These are phyloP conservation scores for Conringia planisiliqua DNA, from an alignment of 345 rosid species.

Conservation along the genomic window DNA sequence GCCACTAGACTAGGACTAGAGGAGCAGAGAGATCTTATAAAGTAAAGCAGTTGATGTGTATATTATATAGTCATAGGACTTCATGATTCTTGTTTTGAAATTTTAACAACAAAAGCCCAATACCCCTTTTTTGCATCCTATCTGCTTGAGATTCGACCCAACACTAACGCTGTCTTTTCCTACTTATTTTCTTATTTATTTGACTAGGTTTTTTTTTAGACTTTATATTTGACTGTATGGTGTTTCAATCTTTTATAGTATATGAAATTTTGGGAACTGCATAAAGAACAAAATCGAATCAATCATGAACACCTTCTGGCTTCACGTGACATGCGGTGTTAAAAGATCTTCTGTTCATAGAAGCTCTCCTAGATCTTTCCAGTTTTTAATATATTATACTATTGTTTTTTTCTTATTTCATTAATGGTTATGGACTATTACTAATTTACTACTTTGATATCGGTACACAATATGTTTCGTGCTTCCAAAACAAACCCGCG, in stretches of 20 bases:
- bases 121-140: neutral
- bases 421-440: neutral
- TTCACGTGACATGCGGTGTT: slow-evolving; percentile 34
- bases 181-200: neutral
- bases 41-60: slow-evolving; percentile 15
- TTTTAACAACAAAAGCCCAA: slow-evolving; percentile 7
- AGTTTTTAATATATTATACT: neutral
- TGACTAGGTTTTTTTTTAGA: neutral
- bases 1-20: slow-evolving; percentile 24
- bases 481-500: slow-evolving; percentile 8
- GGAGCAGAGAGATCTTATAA: slow-evolving; percentile 12
- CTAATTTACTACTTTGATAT: no score
- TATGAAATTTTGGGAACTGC: neutral
- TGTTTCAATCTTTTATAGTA: neutral
- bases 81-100: slow-evolving; percentile 30
- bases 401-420: neutral
- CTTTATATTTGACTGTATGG: neutral
- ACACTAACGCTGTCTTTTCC: slow-evolving; percentile 10
- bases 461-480: neutral
- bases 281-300: slow-evolving; percentile 31
- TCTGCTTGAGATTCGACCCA: slow-evolving; percentile 7
- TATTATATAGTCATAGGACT: slow-evolving; percentile 25
- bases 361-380: slow-evolving; percentile 28
- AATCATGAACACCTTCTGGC: slow-evolving; percentile 36
- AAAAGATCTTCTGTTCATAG: slow-evolving; percentile 31